Evolutionary conservation across 164 flowering plant genomes (phyloP), one percentile per base, ranked within the genome.

Genomic region (Houttuynia cordata): DNA sequence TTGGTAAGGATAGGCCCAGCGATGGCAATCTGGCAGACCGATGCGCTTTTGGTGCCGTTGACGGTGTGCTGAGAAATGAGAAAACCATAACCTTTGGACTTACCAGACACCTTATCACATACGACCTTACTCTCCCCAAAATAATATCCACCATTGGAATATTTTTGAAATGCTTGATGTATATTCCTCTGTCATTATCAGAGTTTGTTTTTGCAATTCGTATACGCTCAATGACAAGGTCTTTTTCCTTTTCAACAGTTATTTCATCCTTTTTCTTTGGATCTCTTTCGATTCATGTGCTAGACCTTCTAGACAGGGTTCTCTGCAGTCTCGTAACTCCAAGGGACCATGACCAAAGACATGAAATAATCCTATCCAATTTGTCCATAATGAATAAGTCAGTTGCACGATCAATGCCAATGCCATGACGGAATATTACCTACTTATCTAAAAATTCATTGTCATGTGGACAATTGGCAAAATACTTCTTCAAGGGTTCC

Each of bases 141-240:
- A n/a, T n/a, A n/a, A 93, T 68, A 78, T 93, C 99, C 56, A 97
- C 99, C 99, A 93, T 93, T 24, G 99, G 97, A 66, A 93, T 93
- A 76, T 86, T 88, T 68, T 75, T 90, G 71, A 93, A 93, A 81
- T 93, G 99, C 71, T 93, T 90, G 45, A 93, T 76, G 68, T 60
- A 90, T 61, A 93, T 81, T 57, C 97, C 97, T 57, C 89, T 47
- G 21, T 62, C 65, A 34, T 21, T 79, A 19, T 88, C 94, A 49
- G 51, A 6, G 63, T 71, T 74, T 23, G 74, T 67, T 68, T 82
- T 73, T 60, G 96, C 88, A 59, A 93, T 72, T 61, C 97, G 90
- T 40, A 81, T 76, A 37, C 99, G 84, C 68, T 90, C 97, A 53
- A 88, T 89, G 69, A 39, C 73, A 13, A 87, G 56, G 40, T 76